Evolutionary conservation across 768 basidiomycete genomes (phyloP).

Genomic region (Mycena venus): DNA sequence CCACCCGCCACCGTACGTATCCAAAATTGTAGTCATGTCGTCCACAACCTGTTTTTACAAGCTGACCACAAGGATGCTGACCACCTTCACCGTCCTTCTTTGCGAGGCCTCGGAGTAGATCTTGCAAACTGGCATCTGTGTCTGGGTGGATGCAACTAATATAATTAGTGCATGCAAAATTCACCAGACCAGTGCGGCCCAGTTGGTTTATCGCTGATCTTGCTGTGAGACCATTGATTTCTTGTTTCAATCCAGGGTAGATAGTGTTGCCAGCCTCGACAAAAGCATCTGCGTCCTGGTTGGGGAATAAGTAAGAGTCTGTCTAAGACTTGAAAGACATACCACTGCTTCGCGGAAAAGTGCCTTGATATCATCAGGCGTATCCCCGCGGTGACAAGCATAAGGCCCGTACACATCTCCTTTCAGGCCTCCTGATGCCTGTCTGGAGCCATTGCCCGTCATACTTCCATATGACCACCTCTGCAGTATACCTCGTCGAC

Average conservation of each 20-base stretch:
- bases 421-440: background rate
- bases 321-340: background rate
- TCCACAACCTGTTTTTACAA: background rate
- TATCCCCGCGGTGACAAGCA: background rate
- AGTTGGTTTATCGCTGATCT: background rate
- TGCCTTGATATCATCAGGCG: background rate
- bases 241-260: background rate
- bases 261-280: background rate
- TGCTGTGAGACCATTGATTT: background rate
- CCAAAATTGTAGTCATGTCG: conserved; percentile 1
- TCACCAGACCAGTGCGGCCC: background rate
- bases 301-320: background rate
- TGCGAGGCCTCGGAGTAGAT: background rate
- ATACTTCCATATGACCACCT: background rate
- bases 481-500: background rate
- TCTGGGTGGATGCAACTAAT: background rate
- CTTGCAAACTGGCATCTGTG: background rate
- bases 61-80: background rate
- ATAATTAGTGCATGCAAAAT: background rate
- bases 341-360: background rate
- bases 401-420: background rate
- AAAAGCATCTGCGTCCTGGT: background rate
- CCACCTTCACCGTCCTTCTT: background rate
- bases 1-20: background rate
- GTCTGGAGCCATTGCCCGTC: background rate